Evolutionary conservation across 2,329 filamentous ascomycete species (phyloP).

Genomic region (Clonostachys byssicola): DNA sequence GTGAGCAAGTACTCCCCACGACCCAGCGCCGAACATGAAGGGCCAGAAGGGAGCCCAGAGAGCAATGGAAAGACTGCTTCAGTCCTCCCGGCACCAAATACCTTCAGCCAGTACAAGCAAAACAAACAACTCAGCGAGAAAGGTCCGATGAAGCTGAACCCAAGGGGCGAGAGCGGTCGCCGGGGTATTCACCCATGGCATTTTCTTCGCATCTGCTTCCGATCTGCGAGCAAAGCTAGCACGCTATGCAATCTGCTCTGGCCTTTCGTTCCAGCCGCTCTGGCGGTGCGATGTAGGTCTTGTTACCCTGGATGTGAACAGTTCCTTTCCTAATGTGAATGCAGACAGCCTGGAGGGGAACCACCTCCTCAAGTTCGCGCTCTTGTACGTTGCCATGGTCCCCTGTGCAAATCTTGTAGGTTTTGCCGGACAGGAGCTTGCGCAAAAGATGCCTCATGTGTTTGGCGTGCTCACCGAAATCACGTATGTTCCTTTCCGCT

Average conservation of each 20-base stretch:
- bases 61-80: no score
- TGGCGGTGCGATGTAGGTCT: conserved; percentile 32
- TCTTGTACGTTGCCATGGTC: conserved; percentile 46
- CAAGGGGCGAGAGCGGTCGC: conserved; percentile 38
- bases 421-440: conserved; percentile 62
- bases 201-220: conserved; percentile 36
- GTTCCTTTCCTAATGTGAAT: neutral
- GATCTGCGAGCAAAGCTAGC: conserved; percentile 37
- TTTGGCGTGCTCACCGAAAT: conserved; percentile 59
- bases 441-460: conserved; percentile 72
- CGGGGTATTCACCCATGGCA: conserved; percentile 35
- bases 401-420: conserved; percentile 47
- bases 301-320: conserved; percentile 1
- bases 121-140: conserved; percentile 1
- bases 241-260: conserved; percentile 43
- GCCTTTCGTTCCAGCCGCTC: conserved; percentile 43
- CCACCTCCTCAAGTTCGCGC: conserved; percentile 39
- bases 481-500: conserved; percentile 28
- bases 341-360: conserved; percentile 25
- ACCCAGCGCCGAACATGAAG: no score
- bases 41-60: no score
- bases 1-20: no score
- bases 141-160: conserved; percentile 8
- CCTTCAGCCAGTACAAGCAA: conserved; percentile 13
- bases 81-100: conserved; percentile 17